Evolutionary conservation across 164 flowering plant genomes (phyloP).

Genomic region (Hamamelis virginiana): DNA sequence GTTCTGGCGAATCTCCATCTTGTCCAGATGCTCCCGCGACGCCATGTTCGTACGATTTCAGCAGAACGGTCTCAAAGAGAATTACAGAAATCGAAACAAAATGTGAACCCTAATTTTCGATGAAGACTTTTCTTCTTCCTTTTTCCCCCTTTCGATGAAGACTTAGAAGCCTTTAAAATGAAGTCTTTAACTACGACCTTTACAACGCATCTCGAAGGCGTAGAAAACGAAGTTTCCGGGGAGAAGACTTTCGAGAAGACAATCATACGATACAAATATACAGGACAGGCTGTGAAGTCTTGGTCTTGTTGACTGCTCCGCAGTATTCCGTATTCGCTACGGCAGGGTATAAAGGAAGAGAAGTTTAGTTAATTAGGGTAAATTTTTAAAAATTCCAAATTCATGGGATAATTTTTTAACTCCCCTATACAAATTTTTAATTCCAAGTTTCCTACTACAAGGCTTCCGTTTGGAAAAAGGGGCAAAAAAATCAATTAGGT

Average conservation of each 20-base stretch:
- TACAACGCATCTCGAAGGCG: too few relatives aligned
- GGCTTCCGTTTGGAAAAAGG: too few relatives aligned
- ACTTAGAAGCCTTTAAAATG: too few relatives aligned
- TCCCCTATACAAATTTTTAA: too few relatives aligned
- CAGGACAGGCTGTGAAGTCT: neutral
- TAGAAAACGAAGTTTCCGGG: too few relatives aligned
- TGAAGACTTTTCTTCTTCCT: too few relatives aligned
- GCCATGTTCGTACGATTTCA: slow-evolving; percentile 30
- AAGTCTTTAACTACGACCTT: too few relatives aligned
- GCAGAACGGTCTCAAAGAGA: neutral
- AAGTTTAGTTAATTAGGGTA: neutral
- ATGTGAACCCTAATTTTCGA: neutral
- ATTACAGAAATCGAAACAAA: neutral
- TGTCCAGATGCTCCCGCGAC: slow-evolving; percentile 50
- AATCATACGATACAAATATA: neutral
- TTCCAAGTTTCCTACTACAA: too few relatives aligned
- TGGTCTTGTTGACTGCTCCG: too few relatives aligned
- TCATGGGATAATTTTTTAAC: neutral
- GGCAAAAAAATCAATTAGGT: too few relatives aligned
- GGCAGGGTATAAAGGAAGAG: slow-evolving; percentile 1
- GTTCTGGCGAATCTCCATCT: slow-evolving; percentile 78
- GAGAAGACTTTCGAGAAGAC: neutral
- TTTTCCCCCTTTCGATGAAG: too few relatives aligned
- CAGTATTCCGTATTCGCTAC: too few relatives aligned
- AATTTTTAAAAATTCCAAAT: neutral